Evolutionary conservation across 2,329 filamentous ascomycete genomes (phyloP).

Genomic region (Penicillium sp.): DNA sequence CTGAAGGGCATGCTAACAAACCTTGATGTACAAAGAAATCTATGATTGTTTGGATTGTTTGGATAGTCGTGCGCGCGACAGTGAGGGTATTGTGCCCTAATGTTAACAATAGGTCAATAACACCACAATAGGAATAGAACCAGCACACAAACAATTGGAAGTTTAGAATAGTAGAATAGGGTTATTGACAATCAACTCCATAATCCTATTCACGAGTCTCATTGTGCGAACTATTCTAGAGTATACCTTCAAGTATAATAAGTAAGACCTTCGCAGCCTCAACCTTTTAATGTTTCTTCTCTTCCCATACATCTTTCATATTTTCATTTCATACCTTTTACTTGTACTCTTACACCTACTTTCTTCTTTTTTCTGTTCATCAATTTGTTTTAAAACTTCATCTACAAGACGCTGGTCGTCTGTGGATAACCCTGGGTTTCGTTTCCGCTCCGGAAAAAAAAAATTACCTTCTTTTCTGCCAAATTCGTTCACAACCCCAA

Average conservation of each 20-base stretch:
- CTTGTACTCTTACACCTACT: too few species aligned
- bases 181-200: neutral
- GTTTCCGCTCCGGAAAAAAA: constrained; percentile 20
- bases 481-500: constrained; percentile 13
- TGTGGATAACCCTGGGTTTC: constrained; percentile 13
- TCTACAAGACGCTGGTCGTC: neutral
- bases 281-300: constrained; percentile 2
- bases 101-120: neutral
- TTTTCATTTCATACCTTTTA: neutral
- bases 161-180: neutral
- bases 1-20: neutral
- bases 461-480: constrained; percentile 23
- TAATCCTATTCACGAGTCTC: neutral
- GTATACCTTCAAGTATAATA: neutral
- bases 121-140: neutral
- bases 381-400: neutral
- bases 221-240: constrained; percentile 6
- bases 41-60: neutral
- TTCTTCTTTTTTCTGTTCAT: neutral
- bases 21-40: neutral
- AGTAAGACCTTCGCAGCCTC: neutral
- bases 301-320: neutral
- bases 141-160: neutral
- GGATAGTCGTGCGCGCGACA: neutral
- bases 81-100: neutral